Evolutionary conservation across 116 monocot species (phyloP).

Genomic region (Papilionanthe hybrid): DNA sequence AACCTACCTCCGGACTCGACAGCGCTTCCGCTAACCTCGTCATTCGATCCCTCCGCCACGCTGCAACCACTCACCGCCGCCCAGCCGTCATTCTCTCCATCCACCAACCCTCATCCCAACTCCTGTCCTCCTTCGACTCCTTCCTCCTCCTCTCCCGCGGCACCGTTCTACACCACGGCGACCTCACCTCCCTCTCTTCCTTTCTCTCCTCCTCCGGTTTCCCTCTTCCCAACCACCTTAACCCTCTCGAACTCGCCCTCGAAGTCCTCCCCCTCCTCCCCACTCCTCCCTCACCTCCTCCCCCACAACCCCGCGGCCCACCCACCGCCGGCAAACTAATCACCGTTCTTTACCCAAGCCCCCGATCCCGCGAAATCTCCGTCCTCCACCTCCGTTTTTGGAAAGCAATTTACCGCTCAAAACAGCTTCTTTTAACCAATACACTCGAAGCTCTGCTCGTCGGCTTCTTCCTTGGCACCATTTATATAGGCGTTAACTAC

Average conservation of each 20-base stretch:
- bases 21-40: slow-evolving; percentile 63
- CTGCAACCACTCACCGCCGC: slow-evolving; percentile 30
- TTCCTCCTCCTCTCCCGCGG: slow-evolving; percentile 76
- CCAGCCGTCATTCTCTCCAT: slow-evolving; percentile 72
- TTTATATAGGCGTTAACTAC: slow-evolving; percentile 62
- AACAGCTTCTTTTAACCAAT: slow-evolving; percentile 81
- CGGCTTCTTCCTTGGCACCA: slow-evolving; percentile 69
- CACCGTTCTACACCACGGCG: slow-evolving; percentile 67
- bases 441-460: slow-evolving; percentile 65
- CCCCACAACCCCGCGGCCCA: not conserved
- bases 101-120: slow-evolving; percentile 79
- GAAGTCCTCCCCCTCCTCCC: slow-evolving; percentile 53
- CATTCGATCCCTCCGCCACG: slow-evolving; percentile 48
- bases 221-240: slow-evolving; percentile 81
- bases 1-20: slow-evolving; percentile 95
- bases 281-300: slow-evolving; percentile 3
- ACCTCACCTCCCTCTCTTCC: slow-evolving; percentile 42
- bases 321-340: not conserved
- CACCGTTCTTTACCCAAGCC: slow-evolving; percentile 44
- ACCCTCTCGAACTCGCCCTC: slow-evolving; percentile 86
- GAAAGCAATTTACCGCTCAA: slow-evolving; percentile 62
- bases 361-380: slow-evolving; percentile 45
- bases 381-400: slow-evolving; percentile 54
- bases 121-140: slow-evolving; percentile 64
- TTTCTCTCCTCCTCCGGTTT: slow-evolving; percentile 38